Conservation (phyloP, 169 alveolate genomes). For the Babesia microti region DNA sequence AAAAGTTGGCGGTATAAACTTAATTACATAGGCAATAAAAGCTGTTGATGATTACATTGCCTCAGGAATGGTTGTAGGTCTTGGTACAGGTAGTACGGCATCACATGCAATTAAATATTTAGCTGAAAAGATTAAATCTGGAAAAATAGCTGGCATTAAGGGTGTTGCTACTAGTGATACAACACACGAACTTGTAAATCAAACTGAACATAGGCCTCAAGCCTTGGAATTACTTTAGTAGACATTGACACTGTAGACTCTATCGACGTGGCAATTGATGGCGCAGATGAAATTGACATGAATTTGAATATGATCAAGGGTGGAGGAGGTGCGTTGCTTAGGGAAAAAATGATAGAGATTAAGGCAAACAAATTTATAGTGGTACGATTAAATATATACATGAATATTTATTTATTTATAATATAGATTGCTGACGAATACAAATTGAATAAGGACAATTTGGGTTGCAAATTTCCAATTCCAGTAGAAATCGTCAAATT, state of each 20-base stretch:
- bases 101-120: constrained; percentile 60
- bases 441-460: constrained; percentile 34
- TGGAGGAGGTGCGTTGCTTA: constrained; percentile 73
- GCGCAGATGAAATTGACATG: constrained; percentile 68
- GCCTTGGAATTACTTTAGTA: constrained; percentile 53
- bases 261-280: constrained; percentile 69
- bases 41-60: constrained; percentile 67
- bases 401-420: not conserved
- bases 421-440: constrained; percentile 49
- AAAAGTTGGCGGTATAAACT: not conserved
- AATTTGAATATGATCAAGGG: constrained; percentile 64
- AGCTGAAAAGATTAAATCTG: constrained; percentile 43
- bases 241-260: constrained; percentile 22
- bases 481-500: constrained; percentile 58
- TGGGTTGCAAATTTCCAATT: constrained; percentile 37
- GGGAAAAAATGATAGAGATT: constrained; percentile 65
- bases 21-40: constrained; percentile 41
- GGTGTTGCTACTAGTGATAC: constrained; percentile 65
- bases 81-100: constrained; percentile 74
- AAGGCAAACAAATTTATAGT: constrained; percentile 50
- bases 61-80: constrained; percentile 59
- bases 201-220: constrained; percentile 40
- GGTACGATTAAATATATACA: constrained; percentile 10
- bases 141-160: constrained; percentile 39
- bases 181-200: constrained; percentile 48